phyloP scores from a whole-genome alignment of 495 filamentous ascomycete genomes.

The Darksidea phi region DNA sequence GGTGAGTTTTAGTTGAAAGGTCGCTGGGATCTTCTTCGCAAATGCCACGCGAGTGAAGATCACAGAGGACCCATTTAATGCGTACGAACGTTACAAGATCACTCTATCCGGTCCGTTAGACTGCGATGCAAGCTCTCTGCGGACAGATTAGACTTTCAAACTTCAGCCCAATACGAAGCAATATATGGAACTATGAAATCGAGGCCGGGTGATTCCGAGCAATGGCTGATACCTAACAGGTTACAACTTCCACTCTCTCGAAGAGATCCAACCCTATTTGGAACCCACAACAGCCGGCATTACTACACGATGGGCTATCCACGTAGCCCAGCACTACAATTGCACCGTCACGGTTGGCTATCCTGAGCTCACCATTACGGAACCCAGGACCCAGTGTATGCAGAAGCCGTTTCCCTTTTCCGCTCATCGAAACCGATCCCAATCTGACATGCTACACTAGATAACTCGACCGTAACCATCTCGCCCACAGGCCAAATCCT shows the following conservation, averaged over 20 bases:
- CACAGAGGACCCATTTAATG: too few relatives aligned
- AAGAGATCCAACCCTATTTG: slow-evolving; percentile 75
- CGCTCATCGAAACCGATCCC: neutral
- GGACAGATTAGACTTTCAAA: too few relatives aligned
- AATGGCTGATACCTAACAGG: slow-evolving; percentile 49
- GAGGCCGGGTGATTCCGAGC: neutral
- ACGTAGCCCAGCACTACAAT: slow-evolving; percentile 65
- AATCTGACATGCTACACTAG: neutral
- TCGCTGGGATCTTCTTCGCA: too few relatives aligned
- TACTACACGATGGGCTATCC: slow-evolving; percentile 75
- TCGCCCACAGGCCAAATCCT: slow-evolving; percentile 67
- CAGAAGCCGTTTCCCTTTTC: neutral
- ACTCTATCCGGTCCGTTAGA: too few relatives aligned
- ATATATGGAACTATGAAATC: too few relatives aligned
- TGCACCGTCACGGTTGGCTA: slow-evolving; percentile 90
- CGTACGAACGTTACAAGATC: too few relatives aligned
- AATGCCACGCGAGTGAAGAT: too few relatives aligned
- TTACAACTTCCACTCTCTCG: slow-evolving; percentile 83
- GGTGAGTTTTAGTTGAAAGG: slow-evolving; percentile 62
- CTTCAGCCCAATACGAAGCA: too few relatives aligned
- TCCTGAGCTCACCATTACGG: slow-evolving; percentile 56
- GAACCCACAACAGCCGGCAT: slow-evolving; percentile 73
- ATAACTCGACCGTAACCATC: slow-evolving; percentile 85
- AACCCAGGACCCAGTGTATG: slow-evolving; percentile 1
- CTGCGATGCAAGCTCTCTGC: too few relatives aligned